A percentile compares a stretch with the other conserved stretches of the same genome.
Conservation (phyloP, 1,139 yeast genomes). For the Yamadazyma atmosphaerica region DNA sequence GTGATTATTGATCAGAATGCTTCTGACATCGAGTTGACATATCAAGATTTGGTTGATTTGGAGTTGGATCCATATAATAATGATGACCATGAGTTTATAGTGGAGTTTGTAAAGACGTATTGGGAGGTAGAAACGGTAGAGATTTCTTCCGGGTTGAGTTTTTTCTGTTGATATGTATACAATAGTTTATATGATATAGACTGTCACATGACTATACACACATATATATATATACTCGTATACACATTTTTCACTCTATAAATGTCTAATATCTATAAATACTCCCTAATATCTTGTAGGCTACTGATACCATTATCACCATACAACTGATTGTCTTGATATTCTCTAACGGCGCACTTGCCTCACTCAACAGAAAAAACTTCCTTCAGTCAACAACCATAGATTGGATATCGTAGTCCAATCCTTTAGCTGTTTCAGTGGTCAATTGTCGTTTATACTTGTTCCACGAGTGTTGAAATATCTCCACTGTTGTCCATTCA, state of each 20-base stretch:
- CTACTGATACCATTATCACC: too few relatives aligned
- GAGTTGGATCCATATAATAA: slow-evolving; percentile 71
- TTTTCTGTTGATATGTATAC: slow-evolving; percentile 14
- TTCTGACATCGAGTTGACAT: slow-evolving; percentile 35
- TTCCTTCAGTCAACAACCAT: slow-evolving; percentile 4
- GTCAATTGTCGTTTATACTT: slow-evolving; percentile 6
- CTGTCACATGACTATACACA: too few relatives aligned
- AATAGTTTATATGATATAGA: background rate
- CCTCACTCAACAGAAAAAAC: slow-evolving; percentile 1
- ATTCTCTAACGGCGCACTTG: background rate
- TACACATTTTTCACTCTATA: too few relatives aligned
- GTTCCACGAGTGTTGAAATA: too few relatives aligned
- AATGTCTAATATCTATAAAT: too few relatives aligned
- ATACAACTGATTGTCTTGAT: too few relatives aligned
- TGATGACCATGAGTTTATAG: slow-evolving; percentile 57
- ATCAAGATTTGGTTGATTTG: slow-evolving; percentile 65
- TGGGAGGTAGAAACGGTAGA: slow-evolving; percentile 27
- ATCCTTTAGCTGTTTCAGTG: background rate
- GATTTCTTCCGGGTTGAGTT: slow-evolving; percentile 14
- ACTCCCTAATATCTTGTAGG: too few relatives aligned
- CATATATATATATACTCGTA: too few relatives aligned
- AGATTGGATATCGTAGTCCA: background rate
- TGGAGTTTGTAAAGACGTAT: slow-evolving; percentile 44
- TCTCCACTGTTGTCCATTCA: too few relatives aligned
- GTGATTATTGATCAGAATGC: slow-evolving; percentile 32